Evolutionary conservation across 2,329 filamentous ascomycete species (phyloP).

Genomic region (Microcyclospora pomicola): DNA sequence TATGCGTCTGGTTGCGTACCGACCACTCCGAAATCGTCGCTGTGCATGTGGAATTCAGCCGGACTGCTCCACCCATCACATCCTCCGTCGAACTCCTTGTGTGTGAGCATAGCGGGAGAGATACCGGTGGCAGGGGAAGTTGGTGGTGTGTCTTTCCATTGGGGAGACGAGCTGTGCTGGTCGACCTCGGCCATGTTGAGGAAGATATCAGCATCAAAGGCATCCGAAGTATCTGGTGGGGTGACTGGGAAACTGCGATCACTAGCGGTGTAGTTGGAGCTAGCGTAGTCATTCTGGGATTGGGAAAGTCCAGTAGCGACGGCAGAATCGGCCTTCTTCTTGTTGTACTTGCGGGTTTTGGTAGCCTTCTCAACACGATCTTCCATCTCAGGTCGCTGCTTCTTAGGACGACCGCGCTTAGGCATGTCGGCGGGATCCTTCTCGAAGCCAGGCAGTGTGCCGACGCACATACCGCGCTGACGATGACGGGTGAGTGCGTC

Average conservation of each 20-base stretch:
- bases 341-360: slow-evolving; percentile 34
- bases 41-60: slow-evolving; percentile 6
- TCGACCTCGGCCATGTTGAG: slow-evolving; percentile 13
- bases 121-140: slow-evolving; percentile 16
- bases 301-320: too few relatives aligned
- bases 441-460: slow-evolving; percentile 65
- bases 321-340: too few relatives aligned
- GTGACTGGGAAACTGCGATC: slow-evolving; percentile 21
- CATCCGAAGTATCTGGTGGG: slow-evolving; percentile 17
- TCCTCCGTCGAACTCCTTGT: slow-evolving; percentile 8
- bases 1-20: slow-evolving; percentile 13
- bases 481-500: slow-evolving; percentile 89
- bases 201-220: slow-evolving; percentile 17
- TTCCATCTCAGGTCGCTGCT: slow-evolving; percentile 46
- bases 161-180: slow-evolving; percentile 12
- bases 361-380: slow-evolving; percentile 43
- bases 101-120: slow-evolving; percentile 14
- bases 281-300: slow-evolving; percentile 7
- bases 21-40: slow-evolving; percentile 12
- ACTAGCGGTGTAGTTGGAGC: slow-evolving; percentile 17
- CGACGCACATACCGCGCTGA: slow-evolving; percentile 91
- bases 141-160: slow-evolving; percentile 21
- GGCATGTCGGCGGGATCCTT: slow-evolving; percentile 46
- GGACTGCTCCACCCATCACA: too few relatives aligned
- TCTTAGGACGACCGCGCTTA: slow-evolving; percentile 53